These are phyloP conservation scores for Oryza glaberrima DNA, from an alignment of 176 grass and related monocot species.

Conservation along the genomic window DNA sequence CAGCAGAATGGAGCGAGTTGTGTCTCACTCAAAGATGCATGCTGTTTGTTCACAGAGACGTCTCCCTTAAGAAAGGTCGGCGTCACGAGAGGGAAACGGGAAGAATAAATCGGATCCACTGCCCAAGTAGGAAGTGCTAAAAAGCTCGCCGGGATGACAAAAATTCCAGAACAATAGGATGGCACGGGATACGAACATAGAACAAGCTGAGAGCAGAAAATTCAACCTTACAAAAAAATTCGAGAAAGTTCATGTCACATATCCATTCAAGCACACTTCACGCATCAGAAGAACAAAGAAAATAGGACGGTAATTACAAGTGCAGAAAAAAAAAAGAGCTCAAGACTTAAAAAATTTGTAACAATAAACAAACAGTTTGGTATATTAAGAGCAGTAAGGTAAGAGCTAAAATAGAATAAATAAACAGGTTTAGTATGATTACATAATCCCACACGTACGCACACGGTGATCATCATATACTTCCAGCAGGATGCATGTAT, in stretches of 20 bases:
- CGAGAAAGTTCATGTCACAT: conserved; percentile 7
- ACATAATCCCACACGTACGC: conserved; percentile 14
- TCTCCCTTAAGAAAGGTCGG: conserved; percentile 4
- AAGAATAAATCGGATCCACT: background rate
- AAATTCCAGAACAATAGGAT: background rate
- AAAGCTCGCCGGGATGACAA: background rate
- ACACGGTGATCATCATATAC: background rate
- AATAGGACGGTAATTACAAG: background rate
- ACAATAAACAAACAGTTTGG: background rate
- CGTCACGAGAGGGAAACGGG: background rate
- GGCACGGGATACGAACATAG: background rate
- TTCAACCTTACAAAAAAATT: background rate
- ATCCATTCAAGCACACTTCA: background rate
- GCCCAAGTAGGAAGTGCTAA: background rate
- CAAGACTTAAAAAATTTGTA: background rate
- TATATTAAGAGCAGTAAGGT: background rate
- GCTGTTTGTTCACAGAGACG: background rate
- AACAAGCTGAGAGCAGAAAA: conserved; percentile 9
- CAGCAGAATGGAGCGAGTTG: background rate
- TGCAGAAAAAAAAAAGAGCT: background rate
- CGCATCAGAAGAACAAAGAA: background rate
- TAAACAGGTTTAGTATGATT: conserved; percentile 22
- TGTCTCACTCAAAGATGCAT: background rate
- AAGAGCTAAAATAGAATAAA: conserved; percentile 5
- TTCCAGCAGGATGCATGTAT: conserved; percentile 25